Evolutionary conservation across 768 basidiomycete species (phyloP), one percentile per base, ranked within the genome.

Genomic region (Phaffia australis): DNA sequence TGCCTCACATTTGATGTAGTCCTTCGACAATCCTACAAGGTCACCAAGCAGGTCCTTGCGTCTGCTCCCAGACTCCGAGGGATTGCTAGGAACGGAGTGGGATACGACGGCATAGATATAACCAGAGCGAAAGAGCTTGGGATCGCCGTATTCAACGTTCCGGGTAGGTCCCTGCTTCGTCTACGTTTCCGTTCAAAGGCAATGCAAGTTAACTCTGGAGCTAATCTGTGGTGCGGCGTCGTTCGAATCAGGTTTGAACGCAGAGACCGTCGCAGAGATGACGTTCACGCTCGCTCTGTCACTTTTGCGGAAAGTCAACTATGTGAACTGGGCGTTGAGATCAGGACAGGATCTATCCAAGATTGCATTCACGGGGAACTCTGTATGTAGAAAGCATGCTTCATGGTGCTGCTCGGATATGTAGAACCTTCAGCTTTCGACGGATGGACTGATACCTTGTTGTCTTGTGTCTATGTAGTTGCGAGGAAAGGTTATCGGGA

Each of bases 191-290:
- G 18, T 57, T 21, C 56, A 58, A 21, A 32, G 21, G 9, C n/a
- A 25, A 25, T 7, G 4, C 52, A 5, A 27, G 4, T 54, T 4
- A 27, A 4, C 52, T n/a, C 8, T 4, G 52, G 52, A 54, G 18
- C 8, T 4, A 16, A 27, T 23, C 6, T 58, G 9, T 54, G 52
- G 23, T 54, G 23, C 4, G 52, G 23, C 15, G 29, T 54, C 16
- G 4, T 15, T 54, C 16, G 52, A 51, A 25, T 4, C 64, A 65
- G 56, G 63, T 5, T 56, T 46, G 55, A 64, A 64, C 55, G 54
- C 58, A 9, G 56, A 65, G 18, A 47, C 65, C 2, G 67, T 69
- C 29, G 67, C 67, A 30, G 67, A 69, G 57, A 49, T 64, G 15
- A 49, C 56, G 27, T 51, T 69, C 15, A 59, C 56, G 3, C 35